Base-by-base conservation (phyloP, 2,329 filamentous ascomycete species). In the Fonsecaea erecta region DNA sequence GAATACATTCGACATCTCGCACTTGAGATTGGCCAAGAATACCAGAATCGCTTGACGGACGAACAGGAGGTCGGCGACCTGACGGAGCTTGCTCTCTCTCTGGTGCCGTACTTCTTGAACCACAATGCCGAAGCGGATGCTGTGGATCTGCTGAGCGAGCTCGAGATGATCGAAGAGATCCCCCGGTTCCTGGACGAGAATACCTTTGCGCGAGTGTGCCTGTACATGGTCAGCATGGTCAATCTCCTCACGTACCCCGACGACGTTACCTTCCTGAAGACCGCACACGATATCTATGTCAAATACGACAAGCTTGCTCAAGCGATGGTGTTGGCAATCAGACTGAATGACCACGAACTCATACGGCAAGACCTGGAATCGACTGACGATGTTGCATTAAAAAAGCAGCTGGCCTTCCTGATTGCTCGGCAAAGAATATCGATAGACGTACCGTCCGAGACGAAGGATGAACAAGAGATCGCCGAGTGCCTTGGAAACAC, bases 151-250 rank as follows among this genome's bases (percentile, higher is more conserved):
- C 88, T 99, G 84, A 97, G 93, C 76, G 96, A 99, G 80, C 83
- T 99, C 65, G 95, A 99, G 80, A 97, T 97, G 77, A 98, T 99
- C 71, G 92, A 97, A 74, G 83, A 93, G 74, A 90, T 99, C 52
- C 88, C 92, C 63, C 86, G 92, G 71, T 96, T 93, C 73, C 85
- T 99, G 59, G 95, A 99, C 77, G 90, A 96, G 77, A 90, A 98
- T 80, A 98, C 93, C 28, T 99, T 96, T 77, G 84, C 90, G 59
- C 85, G 95, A 74, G 95, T 97, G 62, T 98, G 95, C 76, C 81
- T 99, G 71, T 99, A 99, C 81, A 97, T 99, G 90, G 92, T 96
- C 73, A 96, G 92, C 83, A 98, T 98, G 91, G 95, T 99, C 71
- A 96, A 95, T 75, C 86, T 99, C 21, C 88, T 99, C 77, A 97